Conservation (phyloP, 2,329 filamentous ascomycete species). For the Conoideocrella luteorostrata region DNA sequence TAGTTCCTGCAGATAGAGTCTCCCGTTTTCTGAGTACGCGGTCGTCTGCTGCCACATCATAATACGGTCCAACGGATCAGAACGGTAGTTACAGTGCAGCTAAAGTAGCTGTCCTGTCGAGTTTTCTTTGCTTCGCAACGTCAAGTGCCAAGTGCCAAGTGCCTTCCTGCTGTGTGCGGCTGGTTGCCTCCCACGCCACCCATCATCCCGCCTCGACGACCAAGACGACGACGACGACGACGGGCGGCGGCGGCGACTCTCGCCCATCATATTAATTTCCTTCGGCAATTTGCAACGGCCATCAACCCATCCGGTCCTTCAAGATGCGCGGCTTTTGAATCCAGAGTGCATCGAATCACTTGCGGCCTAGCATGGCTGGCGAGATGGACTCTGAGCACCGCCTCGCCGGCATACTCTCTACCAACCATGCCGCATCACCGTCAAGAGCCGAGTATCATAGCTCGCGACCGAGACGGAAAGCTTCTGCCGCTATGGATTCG, state of each 20-base stretch:
- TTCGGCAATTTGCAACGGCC: neutral
- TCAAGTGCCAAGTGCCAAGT: no score
- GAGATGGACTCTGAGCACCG: conserved; percentile 1
- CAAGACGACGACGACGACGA: no score
- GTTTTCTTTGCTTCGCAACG: no score
- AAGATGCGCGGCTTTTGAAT: conserved; percentile 18
- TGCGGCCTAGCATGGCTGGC: conserved; percentile 11
- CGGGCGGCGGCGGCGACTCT: neutral
- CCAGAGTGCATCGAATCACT: conserved; percentile 9
- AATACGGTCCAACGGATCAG: no score
- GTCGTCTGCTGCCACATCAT: no score
- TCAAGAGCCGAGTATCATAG: conserved; percentile 1
- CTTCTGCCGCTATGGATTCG: neutral
- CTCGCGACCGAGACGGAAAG: conserved; percentile 1
- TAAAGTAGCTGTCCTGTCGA: no score
- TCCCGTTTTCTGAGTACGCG: no score
- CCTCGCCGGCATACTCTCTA: neutral
- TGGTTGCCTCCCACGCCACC: no score
- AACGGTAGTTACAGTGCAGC: no score
- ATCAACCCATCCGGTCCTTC: conserved; percentile 2
- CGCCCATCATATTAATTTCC: neutral
- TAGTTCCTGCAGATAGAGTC: no score
- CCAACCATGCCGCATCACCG: neutral
- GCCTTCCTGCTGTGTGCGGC: no score
- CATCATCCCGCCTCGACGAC: no score